These are phyloP conservation scores for Diatrype stigma DNA, from an alignment of 2,329 filamentous ascomycete genomes.

Conservation along the genomic window DNA sequence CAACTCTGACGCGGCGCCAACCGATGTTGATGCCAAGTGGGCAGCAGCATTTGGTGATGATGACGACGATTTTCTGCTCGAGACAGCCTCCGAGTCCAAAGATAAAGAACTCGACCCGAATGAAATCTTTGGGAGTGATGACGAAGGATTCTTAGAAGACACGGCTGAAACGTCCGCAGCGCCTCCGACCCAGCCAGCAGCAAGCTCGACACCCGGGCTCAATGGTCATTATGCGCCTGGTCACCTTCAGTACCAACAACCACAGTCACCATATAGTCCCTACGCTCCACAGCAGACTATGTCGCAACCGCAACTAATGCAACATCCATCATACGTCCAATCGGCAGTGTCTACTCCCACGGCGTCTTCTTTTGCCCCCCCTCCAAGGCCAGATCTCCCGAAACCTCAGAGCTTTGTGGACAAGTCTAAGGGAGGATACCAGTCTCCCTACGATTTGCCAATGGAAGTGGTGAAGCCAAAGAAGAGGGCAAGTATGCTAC, in stretches of 20 bases:
- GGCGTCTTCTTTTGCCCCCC: conserved; percentile 33
- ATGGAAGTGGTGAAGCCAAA: conserved; percentile 77
- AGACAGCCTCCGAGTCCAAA: conserved; percentile 41
- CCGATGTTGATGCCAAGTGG: conserved; percentile 76
- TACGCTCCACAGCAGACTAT: conserved; percentile 45
- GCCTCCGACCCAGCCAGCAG: conserved; percentile 12
- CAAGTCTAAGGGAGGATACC: conserved; percentile 86
- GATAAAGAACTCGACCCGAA: conserved; percentile 54
- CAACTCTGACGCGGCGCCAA: conserved; percentile 15
- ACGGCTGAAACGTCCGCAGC: conserved; percentile 39
- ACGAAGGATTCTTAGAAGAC: conserved; percentile 80
- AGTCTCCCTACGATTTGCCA: conserved; percentile 91
- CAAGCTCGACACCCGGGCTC: conserved; percentile 13
- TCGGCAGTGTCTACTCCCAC: conserved; percentile 23
- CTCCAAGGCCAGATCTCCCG: conserved; percentile 40
- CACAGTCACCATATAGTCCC: conserved; percentile 29
- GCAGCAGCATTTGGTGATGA: conserved; percentile 75
- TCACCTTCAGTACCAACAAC: conserved; percentile 19
- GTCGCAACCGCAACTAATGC: conserved; percentile 19
- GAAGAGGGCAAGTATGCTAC: conserved; percentile 59
- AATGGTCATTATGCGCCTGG: conserved; percentile 33
- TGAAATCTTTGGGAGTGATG: conserved; percentile 74
- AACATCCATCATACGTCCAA: conserved; percentile 23
- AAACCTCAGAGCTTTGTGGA: conserved; percentile 82
- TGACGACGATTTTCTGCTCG: conserved; percentile 57